A percentile compares a stretch with the other conserved stretches of the same genome.
These are phyloP conservation scores for Viola odorata DNA, from an alignment of 345 rosid genomes.

Conservation along the genomic window DNA sequence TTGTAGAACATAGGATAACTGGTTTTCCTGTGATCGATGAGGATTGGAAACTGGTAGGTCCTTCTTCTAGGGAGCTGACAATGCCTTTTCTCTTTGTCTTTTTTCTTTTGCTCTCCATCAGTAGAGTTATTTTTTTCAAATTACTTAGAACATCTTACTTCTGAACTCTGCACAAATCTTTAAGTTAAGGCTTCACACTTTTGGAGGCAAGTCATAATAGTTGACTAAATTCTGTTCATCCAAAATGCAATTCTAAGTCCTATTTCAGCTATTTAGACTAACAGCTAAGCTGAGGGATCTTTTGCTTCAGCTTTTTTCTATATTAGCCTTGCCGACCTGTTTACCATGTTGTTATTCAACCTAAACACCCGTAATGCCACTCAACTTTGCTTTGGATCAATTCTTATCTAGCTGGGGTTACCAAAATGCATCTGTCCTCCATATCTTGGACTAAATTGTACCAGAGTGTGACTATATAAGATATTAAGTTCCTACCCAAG, in stretches of 20 bases:
- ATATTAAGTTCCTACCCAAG: no score
- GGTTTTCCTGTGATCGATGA: slow-evolving; percentile 92
- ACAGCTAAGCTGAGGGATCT: background rate
- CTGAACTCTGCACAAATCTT: background rate
- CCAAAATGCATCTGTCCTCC: no score
- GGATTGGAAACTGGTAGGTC: slow-evolving; percentile 74
- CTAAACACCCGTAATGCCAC: background rate
- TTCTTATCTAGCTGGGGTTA: no score
- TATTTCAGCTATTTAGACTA: background rate
- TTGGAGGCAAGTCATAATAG: background rate
- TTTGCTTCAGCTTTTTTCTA: background rate
- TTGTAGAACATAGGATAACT: slow-evolving; percentile 78
- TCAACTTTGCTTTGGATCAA: no score
- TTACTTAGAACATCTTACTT: background rate
- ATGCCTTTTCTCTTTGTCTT: background rate
- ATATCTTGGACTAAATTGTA: no score
- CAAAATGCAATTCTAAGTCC: no score
- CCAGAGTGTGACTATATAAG: no score
- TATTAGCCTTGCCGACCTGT: background rate
- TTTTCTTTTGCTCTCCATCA: background rate
- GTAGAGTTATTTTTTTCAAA: background rate
- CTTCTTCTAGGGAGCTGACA: background rate
- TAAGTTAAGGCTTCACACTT: background rate
- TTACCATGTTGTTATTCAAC: background rate
- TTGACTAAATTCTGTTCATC: no score